Evolutionary conservation across 2,329 filamentous ascomycete species (phyloP).

Genomic region (Chrysoporthe deuterocubensis): DNA sequence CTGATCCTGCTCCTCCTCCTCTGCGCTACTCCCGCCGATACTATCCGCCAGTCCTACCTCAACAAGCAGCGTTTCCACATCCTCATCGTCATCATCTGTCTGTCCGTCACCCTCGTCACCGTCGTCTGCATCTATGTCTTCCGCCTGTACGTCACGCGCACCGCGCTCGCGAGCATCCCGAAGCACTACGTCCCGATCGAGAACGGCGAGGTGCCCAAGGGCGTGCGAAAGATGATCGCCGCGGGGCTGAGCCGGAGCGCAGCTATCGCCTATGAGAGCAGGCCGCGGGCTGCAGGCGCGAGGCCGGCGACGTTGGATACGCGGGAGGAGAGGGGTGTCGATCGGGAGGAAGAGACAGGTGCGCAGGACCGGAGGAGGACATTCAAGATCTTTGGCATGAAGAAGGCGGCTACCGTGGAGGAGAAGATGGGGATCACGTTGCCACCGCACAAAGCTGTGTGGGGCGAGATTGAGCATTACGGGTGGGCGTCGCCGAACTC

Average conservation of each 20-base stretch:
- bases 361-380: slow-evolving; percentile 27
- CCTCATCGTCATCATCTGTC: slow-evolving; percentile 77
- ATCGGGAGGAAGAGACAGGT: slow-evolving; percentile 8
- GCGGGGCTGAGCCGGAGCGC: slow-evolving; percentile 77
- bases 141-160: slow-evolving; percentile 85
- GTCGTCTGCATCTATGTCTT: slow-evolving; percentile 78
- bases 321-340: slow-evolving; percentile 19
- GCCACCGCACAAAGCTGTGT: slow-evolving; percentile 58
- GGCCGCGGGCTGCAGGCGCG: slow-evolving; percentile 61
- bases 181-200: slow-evolving; percentile 86
- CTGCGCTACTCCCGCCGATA: slow-evolving; percentile 78
- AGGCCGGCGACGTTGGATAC: slow-evolving; percentile 31
- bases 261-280: slow-evolving; percentile 76
- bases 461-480: slow-evolving; percentile 83
- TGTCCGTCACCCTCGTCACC: slow-evolving; percentile 72
- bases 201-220: slow-evolving; percentile 77
- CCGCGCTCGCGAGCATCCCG: slow-evolving; percentile 79
- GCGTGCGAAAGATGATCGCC: slow-evolving; percentile 76
- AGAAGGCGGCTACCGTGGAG: slow-evolving; percentile 43
- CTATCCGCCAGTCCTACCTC: slow-evolving; percentile 75
- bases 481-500: slow-evolving; percentile 87
- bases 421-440: slow-evolving; percentile 52
- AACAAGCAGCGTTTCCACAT: slow-evolving; percentile 76
- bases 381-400: slow-evolving; percentile 34
- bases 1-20: slow-evolving; percentile 74